Conservation (phyloP, 441 rosid species). For the Populus trichocarpa region DNA sequence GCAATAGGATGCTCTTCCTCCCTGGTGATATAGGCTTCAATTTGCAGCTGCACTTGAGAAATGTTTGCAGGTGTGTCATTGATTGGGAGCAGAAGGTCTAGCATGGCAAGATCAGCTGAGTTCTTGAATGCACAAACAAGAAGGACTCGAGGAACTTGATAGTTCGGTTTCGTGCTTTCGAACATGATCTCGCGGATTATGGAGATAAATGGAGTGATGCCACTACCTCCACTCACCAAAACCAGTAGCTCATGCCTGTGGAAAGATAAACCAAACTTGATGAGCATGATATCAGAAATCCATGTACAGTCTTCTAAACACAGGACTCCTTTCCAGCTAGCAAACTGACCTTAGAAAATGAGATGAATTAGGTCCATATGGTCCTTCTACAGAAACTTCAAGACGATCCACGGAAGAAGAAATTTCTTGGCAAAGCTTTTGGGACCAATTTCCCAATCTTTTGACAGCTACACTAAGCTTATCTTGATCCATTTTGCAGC, state of each 20-base stretch:
- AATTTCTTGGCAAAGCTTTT: slow-evolving; percentile 30
- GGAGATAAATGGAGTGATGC: slow-evolving; percentile 79
- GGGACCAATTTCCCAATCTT: slow-evolving; percentile 51
- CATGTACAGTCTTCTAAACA: neutral
- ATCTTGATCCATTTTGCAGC: slow-evolving; percentile 38
- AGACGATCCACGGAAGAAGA: slow-evolving; percentile 26
- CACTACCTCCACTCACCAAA: slow-evolving; percentile 91
- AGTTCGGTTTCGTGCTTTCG: slow-evolving; percentile 30
- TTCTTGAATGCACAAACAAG: slow-evolving; percentile 67
- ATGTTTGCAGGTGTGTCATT: slow-evolving; percentile 29
- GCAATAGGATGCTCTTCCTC: slow-evolving; percentile 32
- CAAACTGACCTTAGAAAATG: slow-evolving; percentile 27
- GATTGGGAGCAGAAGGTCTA: slow-evolving; percentile 66
- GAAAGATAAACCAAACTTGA: neutral
- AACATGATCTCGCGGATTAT: slow-evolving; percentile 60
- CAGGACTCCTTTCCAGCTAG: too few relatives aligned
- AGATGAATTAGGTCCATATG: slow-evolving; percentile 57
- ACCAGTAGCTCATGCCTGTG: slow-evolving; percentile 61
- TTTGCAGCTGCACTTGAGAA: slow-evolving; percentile 45
- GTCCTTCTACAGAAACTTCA: slow-evolving; percentile 54
- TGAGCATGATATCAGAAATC: neutral
- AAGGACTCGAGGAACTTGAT: slow-evolving; percentile 43
- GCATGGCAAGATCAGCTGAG: slow-evolving; percentile 60
- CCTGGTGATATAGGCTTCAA: slow-evolving; percentile 69
- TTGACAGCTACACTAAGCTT: slow-evolving; percentile 41